Evolutionary conservation across 805 yeast species (phyloP), one percentile per base, ranked within the genome.

Genomic region (Nakazawaea ishiwadae): DNA sequence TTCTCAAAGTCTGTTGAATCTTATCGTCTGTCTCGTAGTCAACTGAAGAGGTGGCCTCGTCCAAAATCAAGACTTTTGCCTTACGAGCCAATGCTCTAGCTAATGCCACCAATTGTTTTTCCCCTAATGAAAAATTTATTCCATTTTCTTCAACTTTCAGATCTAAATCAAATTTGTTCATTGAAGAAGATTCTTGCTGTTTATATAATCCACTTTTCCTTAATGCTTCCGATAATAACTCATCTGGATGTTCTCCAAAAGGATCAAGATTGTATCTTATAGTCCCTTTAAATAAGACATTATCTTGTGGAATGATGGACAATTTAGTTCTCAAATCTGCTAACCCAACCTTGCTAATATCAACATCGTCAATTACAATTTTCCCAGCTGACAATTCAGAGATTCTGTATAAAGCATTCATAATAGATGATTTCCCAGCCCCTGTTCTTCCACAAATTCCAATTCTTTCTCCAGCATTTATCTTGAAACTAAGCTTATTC

Each of bases 251-350:
- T 38, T 66, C 58, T 12, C 68, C 65, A 55, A 86, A 85, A 16
- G 96, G 96, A 60, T 86, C 96, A 54, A 86, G 62, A 52, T 86
- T 87, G 44, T 73, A 70, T 54, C 95, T 66, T 33, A 87, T 73
- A 0, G 89, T 73, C 14, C 96, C 96, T 48, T 79, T 77, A 67
- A 88, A 87, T 42, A 87, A 62, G 0, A 84, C 88, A 1, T 96
- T 95, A 51, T 87, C 96, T 59, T 88, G 96, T 3, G 96, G 96
- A 56, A 87, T 87, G 47, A 87, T 86, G 2, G 89, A 73, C 21
- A 87, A 68, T 47, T 74, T 75, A 7, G 84, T 73, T 50, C 96
- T 69, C 53, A 87, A 68, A 46, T 80, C 83, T 42, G 65, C 64
- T 27, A 87, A 68, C 0, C 95, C 95, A 44, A 87, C 56, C 4